These are phyloP conservation scores for Madurella fahalii DNA, from an alignment of 2,329 filamentous ascomycete species.

Conservation along the genomic window DNA sequence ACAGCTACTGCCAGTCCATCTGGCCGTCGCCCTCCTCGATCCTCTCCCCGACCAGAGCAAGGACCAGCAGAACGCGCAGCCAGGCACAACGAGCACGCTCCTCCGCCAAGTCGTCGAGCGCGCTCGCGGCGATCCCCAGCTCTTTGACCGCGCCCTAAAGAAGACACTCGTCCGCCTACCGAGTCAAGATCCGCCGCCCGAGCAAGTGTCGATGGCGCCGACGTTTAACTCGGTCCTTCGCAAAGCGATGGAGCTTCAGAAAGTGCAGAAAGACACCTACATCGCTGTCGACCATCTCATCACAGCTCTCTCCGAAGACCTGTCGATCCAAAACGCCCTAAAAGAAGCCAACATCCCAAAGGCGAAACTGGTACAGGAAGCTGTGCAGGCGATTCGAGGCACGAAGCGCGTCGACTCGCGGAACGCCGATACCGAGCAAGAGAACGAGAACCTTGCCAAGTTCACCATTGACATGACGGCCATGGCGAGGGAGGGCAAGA, in stretches of 20 bases:
- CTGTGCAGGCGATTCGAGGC: slow-evolving; percentile 86
- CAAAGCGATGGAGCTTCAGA: slow-evolving; percentile 82
- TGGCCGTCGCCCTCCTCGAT: slow-evolving; percentile 78
- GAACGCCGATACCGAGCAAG: slow-evolving; percentile 86
- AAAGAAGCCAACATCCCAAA: slow-evolving; percentile 90
- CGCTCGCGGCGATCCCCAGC: slow-evolving; percentile 86
- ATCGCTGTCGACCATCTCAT: slow-evolving; percentile 96
- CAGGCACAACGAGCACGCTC: slow-evolving; percentile 64
- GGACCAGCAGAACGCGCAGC: slow-evolving; percentile 74
- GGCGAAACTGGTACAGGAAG: slow-evolving; percentile 80
- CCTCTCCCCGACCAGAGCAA: slow-evolving; percentile 72
- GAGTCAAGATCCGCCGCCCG: slow-evolving; percentile 91
- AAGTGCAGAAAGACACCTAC: slow-evolving; percentile 95
- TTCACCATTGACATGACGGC: slow-evolving; percentile 99
- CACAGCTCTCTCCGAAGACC: slow-evolving; percentile 75
- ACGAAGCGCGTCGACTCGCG: slow-evolving; percentile 93
- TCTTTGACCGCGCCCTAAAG: slow-evolving; percentile 85
- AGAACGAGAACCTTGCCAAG: slow-evolving; percentile 94
- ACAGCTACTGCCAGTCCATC: slow-evolving; percentile 84
- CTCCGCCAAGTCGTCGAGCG: slow-evolving; percentile 93
- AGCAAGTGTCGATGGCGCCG: slow-evolving; percentile 78
- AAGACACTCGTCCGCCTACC: slow-evolving; percentile 86
- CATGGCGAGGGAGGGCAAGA: slow-evolving; percentile 94
- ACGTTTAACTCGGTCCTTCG: slow-evolving; percentile 78
- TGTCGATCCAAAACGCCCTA: slow-evolving; percentile 66